Evolutionary conservation across 176 grass and related monocot genomes (phyloP).

Genomic region (Leersia perrieri): DNA sequence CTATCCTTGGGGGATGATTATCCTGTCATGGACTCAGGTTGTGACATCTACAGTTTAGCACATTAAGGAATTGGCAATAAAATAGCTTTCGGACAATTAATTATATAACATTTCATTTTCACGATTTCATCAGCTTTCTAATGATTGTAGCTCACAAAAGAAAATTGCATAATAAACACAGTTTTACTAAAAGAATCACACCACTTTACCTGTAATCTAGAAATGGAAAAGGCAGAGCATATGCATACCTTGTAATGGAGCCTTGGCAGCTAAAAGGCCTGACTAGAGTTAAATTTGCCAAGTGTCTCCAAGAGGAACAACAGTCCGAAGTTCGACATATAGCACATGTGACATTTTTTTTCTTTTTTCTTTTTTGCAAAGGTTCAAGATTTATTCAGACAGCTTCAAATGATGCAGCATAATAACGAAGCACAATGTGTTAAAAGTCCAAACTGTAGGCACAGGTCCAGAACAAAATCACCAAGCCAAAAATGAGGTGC

Average conservation of each 20-base stretch:
- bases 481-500: not conserved
- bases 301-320: not conserved
- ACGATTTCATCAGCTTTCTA: not conserved
- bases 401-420: not conserved
- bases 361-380: not conserved
- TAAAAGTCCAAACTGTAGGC: not conserved
- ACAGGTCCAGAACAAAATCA: not conserved
- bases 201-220: not conserved
- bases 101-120: not conserved
- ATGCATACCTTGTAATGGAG: not conserved
- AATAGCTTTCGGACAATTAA: not conserved
- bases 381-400: not conserved
- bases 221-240: not conserved
- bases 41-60: no score
- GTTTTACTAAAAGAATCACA: not conserved
- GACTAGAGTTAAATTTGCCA: not conserved
- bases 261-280: not conserved
- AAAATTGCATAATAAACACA: not conserved
- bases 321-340: not conserved
- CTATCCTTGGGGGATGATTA: no score
- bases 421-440: not conserved
- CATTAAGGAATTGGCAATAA: not conserved
- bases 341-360: not conserved
- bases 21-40: no score
- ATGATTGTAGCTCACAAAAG: not conserved